These are phyloP conservation scores for Lipomyces lipofer DNA, from an alignment of 805 yeast species.

Conservation along the genomic window DNA sequence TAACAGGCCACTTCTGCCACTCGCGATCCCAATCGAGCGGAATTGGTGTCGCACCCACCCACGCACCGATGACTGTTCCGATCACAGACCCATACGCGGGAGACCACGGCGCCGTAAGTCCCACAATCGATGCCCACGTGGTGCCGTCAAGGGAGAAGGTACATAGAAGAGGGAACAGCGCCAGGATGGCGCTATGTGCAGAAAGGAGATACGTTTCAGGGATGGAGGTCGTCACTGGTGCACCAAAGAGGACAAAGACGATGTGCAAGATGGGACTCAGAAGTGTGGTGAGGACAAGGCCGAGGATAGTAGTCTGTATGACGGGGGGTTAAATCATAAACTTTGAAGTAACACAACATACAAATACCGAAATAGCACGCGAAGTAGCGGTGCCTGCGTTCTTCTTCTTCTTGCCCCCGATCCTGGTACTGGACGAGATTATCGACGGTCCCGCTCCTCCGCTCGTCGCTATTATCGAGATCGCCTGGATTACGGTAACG, in stretches of 20 bases:
- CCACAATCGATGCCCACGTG: constrained; percentile 44
- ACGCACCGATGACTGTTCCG: constrained; percentile 64
- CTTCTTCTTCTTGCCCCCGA: constrained; percentile 6
- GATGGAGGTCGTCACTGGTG: constrained; percentile 62
- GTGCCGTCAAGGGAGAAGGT: constrained; percentile 54
- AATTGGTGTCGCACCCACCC: constrained; percentile 92
- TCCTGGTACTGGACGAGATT: no score
- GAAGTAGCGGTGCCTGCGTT: not conserved
- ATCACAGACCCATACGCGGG: constrained; percentile 44
- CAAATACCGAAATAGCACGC: not conserved
- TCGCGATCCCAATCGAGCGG: constrained; percentile 98
- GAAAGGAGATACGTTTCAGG: constrained; percentile 62
- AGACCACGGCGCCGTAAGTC: constrained; percentile 39
- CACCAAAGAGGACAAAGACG: constrained; percentile 68
- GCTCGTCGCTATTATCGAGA: not conserved
- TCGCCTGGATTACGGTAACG: not conserved
- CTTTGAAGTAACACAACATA: not conserved
- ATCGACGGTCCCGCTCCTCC: not conserved
- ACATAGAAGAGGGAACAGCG: constrained; percentile 64
- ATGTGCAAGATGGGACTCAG: constrained; percentile 37
- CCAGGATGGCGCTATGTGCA: constrained; percentile 58
- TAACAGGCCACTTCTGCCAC: constrained; percentile 96
- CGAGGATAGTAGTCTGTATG: constrained; percentile 13
- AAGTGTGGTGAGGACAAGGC: constrained; percentile 18
- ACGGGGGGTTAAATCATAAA: not conserved